These are phyloP conservation scores for Salix suchowensis DNA, from an alignment of 345 rosid genomes.

Conservation along the genomic window DNA sequence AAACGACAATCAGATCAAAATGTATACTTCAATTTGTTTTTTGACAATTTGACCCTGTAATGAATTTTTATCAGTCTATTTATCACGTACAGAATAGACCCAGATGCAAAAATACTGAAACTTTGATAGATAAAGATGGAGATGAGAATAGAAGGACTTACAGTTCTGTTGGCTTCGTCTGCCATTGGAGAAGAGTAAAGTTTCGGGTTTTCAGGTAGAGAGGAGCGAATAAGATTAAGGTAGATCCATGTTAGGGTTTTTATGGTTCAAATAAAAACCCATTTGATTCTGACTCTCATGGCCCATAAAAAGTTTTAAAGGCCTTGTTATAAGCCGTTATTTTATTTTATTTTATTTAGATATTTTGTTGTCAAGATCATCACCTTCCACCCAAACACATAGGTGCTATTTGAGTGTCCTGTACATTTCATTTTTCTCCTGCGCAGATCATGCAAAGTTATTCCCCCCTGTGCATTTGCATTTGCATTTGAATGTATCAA, in stretches of 20 bases:
- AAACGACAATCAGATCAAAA: neutral
- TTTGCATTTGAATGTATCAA: no score
- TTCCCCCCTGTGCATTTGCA: no score
- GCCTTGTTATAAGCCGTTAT: neutral
- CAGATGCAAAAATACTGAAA: neutral
- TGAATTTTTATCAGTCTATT: neutral
- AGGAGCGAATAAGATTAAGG: neutral
- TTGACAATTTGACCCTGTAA: neutral
- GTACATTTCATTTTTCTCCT: no score
- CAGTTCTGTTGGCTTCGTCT: conserved; percentile 49
- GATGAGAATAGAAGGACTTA: conserved; percentile 8
- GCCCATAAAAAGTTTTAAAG: neutral
- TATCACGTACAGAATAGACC: neutral
- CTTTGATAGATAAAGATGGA: neutral
- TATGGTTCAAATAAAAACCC: neutral
- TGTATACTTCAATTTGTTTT: neutral
- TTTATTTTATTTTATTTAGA: no score
- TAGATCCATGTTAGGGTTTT: neutral
- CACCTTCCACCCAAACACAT: no score
- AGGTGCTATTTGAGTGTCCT: no score
- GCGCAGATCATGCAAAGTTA: no score
- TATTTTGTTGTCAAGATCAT: neutral
- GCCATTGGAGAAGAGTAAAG: conserved; percentile 32
- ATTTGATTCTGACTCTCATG: neutral
- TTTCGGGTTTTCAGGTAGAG: neutral